Percentiles rank a stretch among this genome's conserved stretches.
Conservation (phyloP, 1,139 yeast genomes). For the Spencermartinsiella ligniputridi region DNA sequence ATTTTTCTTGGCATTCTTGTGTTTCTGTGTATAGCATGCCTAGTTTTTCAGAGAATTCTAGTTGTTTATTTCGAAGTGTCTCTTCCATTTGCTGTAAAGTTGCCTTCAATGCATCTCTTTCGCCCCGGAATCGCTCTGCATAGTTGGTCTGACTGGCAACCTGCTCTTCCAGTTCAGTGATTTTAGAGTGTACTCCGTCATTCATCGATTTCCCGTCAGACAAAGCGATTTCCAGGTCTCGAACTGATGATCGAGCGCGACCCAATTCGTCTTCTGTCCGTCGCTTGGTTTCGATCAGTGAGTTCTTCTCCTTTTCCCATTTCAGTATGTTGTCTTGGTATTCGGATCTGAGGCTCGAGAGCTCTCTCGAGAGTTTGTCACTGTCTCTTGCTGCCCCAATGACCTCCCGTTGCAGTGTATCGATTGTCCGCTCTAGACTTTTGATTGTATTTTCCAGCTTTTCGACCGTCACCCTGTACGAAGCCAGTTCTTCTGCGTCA, state of each 20-base stretch:
- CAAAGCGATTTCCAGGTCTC: slow-evolving; percentile 38
- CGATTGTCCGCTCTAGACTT: slow-evolving; percentile 35
- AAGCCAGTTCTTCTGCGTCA: slow-evolving; percentile 38
- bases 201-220: slow-evolving; percentile 31
- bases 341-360: slow-evolving; percentile 45
- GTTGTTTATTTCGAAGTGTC: slow-evolving; percentile 9
- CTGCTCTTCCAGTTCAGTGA: slow-evolving; percentile 47
- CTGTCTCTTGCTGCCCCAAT: slow-evolving; percentile 60
- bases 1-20: slow-evolving; percentile 23
- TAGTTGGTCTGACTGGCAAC: slow-evolving; percentile 27
- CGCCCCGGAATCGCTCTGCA: slow-evolving; percentile 24
- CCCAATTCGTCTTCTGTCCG: slow-evolving; percentile 27
- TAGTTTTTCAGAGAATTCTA: slow-evolving; percentile 17
- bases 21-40: slow-evolving; percentile 32
- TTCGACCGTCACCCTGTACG: slow-evolving; percentile 29
- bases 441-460: slow-evolving; percentile 18
- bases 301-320: slow-evolving; percentile 43
- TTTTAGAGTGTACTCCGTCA: slow-evolving; percentile 30
- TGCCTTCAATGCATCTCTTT: slow-evolving; percentile 23
- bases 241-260: slow-evolving; percentile 38
- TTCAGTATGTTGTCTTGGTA: slow-evolving; percentile 41
- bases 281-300: slow-evolving; percentile 26
- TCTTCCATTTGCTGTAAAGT: slow-evolving; percentile 22
- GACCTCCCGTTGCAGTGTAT: slow-evolving; percentile 49
- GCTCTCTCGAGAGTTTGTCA: slow-evolving; percentile 53